phyloP scores from a whole-genome alignment of 2,329 filamentous ascomycete genomes.

The Beauveria varroae region DNA sequence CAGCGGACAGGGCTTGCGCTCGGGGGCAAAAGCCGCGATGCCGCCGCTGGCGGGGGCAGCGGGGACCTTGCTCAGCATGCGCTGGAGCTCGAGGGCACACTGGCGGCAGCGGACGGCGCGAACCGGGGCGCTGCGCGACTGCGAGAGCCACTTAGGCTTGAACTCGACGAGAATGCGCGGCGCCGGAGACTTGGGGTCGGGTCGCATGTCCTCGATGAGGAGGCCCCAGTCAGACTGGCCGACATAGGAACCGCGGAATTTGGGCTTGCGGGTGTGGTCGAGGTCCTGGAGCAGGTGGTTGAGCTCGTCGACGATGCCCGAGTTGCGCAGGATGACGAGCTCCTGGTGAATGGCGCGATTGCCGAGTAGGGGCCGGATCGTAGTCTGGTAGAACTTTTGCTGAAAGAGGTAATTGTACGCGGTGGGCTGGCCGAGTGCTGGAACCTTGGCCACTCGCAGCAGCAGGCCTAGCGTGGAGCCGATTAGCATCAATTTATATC shows the following conservation, averaged over 20 bases:
- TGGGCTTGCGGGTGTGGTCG: constrained; percentile 37
- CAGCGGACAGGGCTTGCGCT: constrained; percentile 53
- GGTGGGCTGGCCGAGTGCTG: constrained; percentile 21
- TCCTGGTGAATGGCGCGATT: constrained; percentile 28
- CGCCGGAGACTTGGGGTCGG: constrained; percentile 10
- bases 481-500: constrained; percentile 6
- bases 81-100: constrained; percentile 50
- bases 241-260: constrained; percentile 41
- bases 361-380: constrained; percentile 28
- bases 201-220: constrained; percentile 65
- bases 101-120: constrained; percentile 62
- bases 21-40: constrained; percentile 22
- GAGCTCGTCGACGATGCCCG: constrained; percentile 34
- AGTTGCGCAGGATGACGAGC: constrained; percentile 28
- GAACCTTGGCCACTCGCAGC: constrained; percentile 32
- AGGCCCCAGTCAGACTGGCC: constrained; percentile 57
- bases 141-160: constrained; percentile 78
- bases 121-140: constrained; percentile 63
- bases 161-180: constrained; percentile 54
- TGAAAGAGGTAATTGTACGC: constrained; percentile 31
- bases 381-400: constrained; percentile 28
- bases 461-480: constrained; percentile 22
- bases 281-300: constrained; percentile 45
- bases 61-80: constrained; percentile 23
- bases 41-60: constrained; percentile 4